Conservation (phyloP, 31 red algal species). For the Asparagopsis taxiformis region DNA sequence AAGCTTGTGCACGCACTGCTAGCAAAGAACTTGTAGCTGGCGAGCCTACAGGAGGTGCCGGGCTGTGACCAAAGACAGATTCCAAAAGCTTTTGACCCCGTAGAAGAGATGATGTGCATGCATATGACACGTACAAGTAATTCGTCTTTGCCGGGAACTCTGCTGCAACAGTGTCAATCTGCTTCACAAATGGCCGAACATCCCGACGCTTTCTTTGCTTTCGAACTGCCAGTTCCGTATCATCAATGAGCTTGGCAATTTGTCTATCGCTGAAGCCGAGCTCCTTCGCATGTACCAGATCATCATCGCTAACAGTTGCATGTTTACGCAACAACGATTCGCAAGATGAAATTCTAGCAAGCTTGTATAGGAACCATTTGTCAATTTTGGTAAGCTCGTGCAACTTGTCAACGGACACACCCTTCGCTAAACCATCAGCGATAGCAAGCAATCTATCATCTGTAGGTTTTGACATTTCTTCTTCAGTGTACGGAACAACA, state of each 20-base stretch:
- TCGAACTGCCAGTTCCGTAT: conserved; percentile 82
- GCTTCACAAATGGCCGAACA: conserved; percentile 82
- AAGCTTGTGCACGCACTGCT: conserved; percentile 3
- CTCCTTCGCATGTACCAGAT: conserved; percentile 78
- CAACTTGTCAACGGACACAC: conserved; percentile 75
- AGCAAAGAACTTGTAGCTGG: neutral
- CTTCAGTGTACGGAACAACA: conserved; percentile 64
- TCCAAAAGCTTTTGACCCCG: conserved; percentile 12
- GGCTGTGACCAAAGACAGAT: conserved; percentile 6
- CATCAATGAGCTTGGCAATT: conserved; percentile 75
- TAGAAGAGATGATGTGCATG: conserved; percentile 22
- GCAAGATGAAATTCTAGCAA: conserved; percentile 58
- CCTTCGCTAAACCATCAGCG: conserved; percentile 77
- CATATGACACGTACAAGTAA: conserved; percentile 95
- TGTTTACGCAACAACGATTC: conserved; percentile 42
- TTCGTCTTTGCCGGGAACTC: conserved; percentile 98
- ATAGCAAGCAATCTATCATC: conserved; percentile 91
- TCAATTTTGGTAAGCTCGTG: conserved; percentile 88
- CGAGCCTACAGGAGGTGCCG: neutral
- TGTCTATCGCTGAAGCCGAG: conserved; percentile 94
- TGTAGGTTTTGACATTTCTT: conserved; percentile 80
- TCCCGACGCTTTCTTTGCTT: conserved; percentile 60
- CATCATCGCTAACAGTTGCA: conserved; percentile 14
- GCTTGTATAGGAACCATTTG: conserved; percentile 93
- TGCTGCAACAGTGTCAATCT: conserved; percentile 97